These are phyloP conservation scores for Botryosphaeria dothidea DNA, from an alignment of 2,329 filamentous ascomycete genomes.

Conservation along the genomic window DNA sequence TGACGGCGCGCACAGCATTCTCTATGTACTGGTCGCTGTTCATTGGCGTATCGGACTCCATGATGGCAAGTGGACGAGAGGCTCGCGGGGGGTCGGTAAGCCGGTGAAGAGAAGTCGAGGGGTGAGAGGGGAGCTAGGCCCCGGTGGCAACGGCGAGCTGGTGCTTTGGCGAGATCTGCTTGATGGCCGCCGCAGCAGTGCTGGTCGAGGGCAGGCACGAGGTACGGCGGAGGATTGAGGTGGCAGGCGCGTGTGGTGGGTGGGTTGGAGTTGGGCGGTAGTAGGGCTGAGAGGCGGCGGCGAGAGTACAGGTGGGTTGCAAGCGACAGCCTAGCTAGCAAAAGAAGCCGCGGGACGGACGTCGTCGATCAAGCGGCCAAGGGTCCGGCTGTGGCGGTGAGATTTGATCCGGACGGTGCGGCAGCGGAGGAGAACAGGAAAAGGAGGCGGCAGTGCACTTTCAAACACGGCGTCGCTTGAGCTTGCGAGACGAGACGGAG, in stretches of 20 bases:
- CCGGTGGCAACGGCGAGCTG: slow-evolving; percentile 6
- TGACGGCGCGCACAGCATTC: slow-evolving; percentile 88
- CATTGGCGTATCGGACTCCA: slow-evolving; percentile 37
- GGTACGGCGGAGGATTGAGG: neutral
- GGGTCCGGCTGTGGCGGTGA: slow-evolving; percentile 19
- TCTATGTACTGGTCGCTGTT: slow-evolving; percentile 60
- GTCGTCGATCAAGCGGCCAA: slow-evolving; percentile 17
- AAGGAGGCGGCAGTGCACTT: slow-evolving; percentile 16
- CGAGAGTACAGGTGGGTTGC: neutral
- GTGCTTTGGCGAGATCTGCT: neutral
- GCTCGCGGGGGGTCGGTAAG: neutral
- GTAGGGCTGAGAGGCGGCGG: slow-evolving; percentile 2
- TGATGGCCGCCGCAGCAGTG: neutral
- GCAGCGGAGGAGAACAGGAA: slow-evolving; percentile 8
- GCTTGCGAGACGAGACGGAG: neutral
- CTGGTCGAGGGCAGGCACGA: neutral
- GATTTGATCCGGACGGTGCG: slow-evolving; percentile 1
- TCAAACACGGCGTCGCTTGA: slow-evolving; percentile 4
- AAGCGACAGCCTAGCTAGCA: slow-evolving; percentile 13
- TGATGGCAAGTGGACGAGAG: slow-evolving; percentile 22
- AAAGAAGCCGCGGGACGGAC: slow-evolving; percentile 16
- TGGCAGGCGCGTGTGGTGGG: neutral
- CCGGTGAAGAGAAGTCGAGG: slow-evolving; percentile 5
- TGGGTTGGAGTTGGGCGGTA: neutral
- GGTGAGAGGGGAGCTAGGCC: slow-evolving; percentile 1